Conservation (phyloP, 2,329 filamentous ascomycete species). For the Beauveria asiatica region DNA sequence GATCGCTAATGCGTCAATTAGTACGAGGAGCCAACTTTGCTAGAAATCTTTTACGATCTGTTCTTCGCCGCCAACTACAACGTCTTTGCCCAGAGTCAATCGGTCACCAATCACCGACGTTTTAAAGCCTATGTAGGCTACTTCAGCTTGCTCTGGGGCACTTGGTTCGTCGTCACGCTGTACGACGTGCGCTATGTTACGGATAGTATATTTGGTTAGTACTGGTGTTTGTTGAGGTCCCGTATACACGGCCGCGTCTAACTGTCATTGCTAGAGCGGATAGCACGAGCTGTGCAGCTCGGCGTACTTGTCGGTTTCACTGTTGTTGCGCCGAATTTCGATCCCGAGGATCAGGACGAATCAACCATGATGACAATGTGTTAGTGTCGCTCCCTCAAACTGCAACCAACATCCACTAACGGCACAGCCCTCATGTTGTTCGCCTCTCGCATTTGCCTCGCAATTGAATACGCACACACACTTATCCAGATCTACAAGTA, state of each 20-base stretch:
- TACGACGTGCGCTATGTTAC: slow-evolving; percentile 59
- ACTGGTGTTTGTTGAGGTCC: background rate
- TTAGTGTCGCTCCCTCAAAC: slow-evolving; percentile 16
- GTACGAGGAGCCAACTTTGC: slow-evolving; percentile 26
- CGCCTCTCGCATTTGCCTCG: slow-evolving; percentile 43
- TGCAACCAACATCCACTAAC: background rate
- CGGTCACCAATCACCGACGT: slow-evolving; percentile 23
- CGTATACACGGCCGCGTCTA: background rate
- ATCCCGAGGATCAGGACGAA: slow-evolving; percentile 28
- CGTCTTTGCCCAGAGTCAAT: slow-evolving; percentile 38
- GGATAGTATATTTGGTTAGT: slow-evolving; percentile 50
- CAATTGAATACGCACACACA: slow-evolving; percentile 44
- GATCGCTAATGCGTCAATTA: background rate
- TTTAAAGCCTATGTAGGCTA: slow-evolving; percentile 30
- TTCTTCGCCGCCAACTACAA: slow-evolving; percentile 52
- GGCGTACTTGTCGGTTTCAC: slow-evolving; percentile 58
- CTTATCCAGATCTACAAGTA: slow-evolving; percentile 34
- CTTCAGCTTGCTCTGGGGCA: slow-evolving; percentile 54
- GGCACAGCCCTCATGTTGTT: slow-evolving; percentile 36
- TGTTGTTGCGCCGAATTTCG: slow-evolving; percentile 44
- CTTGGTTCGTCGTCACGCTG: slow-evolving; percentile 56
- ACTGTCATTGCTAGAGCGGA: slow-evolving; percentile 31
- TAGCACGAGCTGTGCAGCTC: slow-evolving; percentile 50
- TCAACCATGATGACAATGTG: slow-evolving; percentile 33
- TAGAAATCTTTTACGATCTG: slow-evolving; percentile 31